phyloP scores from a whole-genome alignment of 495 filamentous ascomycete genomes.

The Penicillium ucsense region DNA sequence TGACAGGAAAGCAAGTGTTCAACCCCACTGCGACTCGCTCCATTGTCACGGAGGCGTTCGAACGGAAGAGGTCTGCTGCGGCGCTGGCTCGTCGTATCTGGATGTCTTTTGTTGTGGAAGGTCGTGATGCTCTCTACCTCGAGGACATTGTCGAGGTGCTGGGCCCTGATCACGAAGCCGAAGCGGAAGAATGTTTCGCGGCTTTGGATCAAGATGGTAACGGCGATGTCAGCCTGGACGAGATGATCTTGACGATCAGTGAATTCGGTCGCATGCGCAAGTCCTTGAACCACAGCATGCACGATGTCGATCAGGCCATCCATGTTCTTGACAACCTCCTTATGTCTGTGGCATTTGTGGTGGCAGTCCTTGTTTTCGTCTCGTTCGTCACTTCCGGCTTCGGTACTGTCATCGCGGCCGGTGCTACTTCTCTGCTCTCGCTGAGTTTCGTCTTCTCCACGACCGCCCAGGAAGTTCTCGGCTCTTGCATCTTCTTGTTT shows the following conservation, averaged over 20 bases:
- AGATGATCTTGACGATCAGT: slow-evolving; percentile 83
- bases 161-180: slow-evolving; percentile 54
- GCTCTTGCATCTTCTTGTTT: slow-evolving; percentile 95
- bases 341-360: slow-evolving; percentile 63
- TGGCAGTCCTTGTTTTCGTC: slow-evolving; percentile 80
- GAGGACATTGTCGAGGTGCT: slow-evolving; percentile 87
- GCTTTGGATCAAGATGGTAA: slow-evolving; percentile 80
- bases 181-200: slow-evolving; percentile 75
- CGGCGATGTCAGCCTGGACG: slow-evolving; percentile 86
- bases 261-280: slow-evolving; percentile 77
- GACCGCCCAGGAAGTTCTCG: slow-evolving; percentile 87
- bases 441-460: slow-evolving; percentile 88
- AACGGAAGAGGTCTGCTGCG: slow-evolving; percentile 71
- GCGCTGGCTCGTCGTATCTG: slow-evolving; percentile 85
- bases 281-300: slow-evolving; percentile 82
- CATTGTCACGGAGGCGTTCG: slow-evolving; percentile 78
- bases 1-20: slow-evolving; percentile 90
- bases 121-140: slow-evolving; percentile 62
- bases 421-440: slow-evolving; percentile 87
- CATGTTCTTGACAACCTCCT: slow-evolving; percentile 80
- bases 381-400: slow-evolving; percentile 81
- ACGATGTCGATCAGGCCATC: slow-evolving; percentile 94
- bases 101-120: slow-evolving; percentile 97
- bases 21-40: slow-evolving; percentile 83
- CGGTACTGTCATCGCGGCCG: slow-evolving; percentile 81